Evolutionary conservation across 2,329 filamentous ascomycete species (phyloP), one percentile per base, ranked within the genome.

Genomic region (Pseudogymnoascus sp.): DNA sequence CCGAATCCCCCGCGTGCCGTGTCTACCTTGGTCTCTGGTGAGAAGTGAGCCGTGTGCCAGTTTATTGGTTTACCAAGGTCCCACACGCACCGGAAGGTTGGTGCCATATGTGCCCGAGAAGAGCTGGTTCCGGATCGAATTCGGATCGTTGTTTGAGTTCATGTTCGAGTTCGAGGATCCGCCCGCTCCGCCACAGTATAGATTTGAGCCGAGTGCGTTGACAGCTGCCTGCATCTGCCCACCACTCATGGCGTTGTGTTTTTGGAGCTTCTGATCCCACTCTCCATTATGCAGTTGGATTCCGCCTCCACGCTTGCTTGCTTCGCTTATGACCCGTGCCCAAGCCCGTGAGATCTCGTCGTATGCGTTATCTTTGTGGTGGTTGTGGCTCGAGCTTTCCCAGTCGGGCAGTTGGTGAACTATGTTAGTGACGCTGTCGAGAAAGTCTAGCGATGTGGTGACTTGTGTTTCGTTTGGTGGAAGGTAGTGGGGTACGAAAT

Each of bases 261-360:
- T 91, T 26, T 86, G 80, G 50, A 99, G 79, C 70, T 87, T 90
- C 75, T 95, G 87, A 71, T 97, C 93, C 95, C 95, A 99, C 65
- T 90, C 90, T 62, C 90, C 92, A 57, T 91, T 90, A 71, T 96
- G 90, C 68, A 99, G 74, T 68, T 91, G 87, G 71, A 97, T 95
- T 35, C 95, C 95, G 28, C 91, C 93, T 10, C 91, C 93, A 69
- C 90, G 85, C 79, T 97, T 97, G 21, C 89, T 87, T 1, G 92
- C 91, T 76, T 99, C 95, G 66, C 87, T 88, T 69, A 99, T 89
- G 60, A 96, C 93, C 68, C 96, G 76, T 15, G 91, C 87, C 95
- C 95, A 99, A 1, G 95, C 95, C 71, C 89, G 91, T 26, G 91
- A 88, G 67, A 99, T 93, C 73, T 97, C 95, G 71, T 99, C 93